These are phyloP conservation scores for Penicillium pulvis DNA, from an alignment of 495 filamentous ascomycete genomes.

Conservation along the genomic window DNA sequence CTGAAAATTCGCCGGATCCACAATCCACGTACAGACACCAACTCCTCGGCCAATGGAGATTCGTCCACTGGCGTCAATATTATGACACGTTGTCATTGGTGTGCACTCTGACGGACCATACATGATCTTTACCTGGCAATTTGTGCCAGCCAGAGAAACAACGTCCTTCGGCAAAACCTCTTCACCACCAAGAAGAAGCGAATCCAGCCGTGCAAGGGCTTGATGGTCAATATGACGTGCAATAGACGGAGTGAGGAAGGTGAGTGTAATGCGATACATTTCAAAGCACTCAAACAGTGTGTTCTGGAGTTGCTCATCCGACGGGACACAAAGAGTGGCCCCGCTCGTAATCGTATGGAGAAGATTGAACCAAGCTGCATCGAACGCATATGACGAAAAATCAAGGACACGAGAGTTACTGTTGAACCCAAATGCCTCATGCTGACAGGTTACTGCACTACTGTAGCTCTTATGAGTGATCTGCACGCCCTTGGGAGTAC, in stretches of 20 bases:
- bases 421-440: background rate
- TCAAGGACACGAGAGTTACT: conserved; percentile 49
- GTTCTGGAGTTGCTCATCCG: conserved; percentile 30
- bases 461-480: background rate
- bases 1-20: conserved; percentile 28
- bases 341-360: conserved; percentile 30
- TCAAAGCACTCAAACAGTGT: background rate
- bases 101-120: no score
- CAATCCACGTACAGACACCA: conserved; percentile 36
- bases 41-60: conserved; percentile 29
- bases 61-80: no score
- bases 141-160: no score
- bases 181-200: no score
- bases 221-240: background rate
- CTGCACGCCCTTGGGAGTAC: background rate
- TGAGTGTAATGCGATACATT: no score
- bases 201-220: no score
- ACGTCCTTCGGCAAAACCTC: no score
- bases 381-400: conserved; percentile 61
- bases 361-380: conserved; percentile 21
- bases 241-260: no score
- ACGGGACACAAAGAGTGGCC: conserved; percentile 42
- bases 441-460: background rate
- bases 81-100: no score
- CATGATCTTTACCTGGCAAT: no score